Base-by-base conservation (phyloP, 352 stramenopile genomes). In the Pythium phragmitis region DNA sequence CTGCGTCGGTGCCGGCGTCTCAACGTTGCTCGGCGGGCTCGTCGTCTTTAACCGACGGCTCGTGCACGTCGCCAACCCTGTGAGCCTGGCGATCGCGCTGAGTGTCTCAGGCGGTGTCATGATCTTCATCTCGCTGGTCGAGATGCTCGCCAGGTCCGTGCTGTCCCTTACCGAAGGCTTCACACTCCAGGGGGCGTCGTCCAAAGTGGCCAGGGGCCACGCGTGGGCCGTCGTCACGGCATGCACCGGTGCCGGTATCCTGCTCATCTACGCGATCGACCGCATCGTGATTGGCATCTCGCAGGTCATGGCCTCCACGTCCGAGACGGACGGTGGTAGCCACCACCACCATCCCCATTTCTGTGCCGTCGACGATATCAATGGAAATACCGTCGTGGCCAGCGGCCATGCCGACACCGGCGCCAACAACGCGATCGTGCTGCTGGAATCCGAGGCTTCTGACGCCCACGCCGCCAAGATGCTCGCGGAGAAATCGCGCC, bases 201-300 rank as follows among this genome's bases (percentile, higher is more conserved):
- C 21, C 21, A 21, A 21, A 21, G 21, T 69, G 0, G 69, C 72
- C 13, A 59, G 36, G 7, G 73, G 75, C 11, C 74, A 88, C 36
- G 86, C 77, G 0, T 96, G 94, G 74, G 67, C 96, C 26, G 79
- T 79, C 58, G 80, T 87, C 7, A 97, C 91, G 2, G 56, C 81
- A 4, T 96, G 77, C 71, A 96, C 98, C 72, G 96, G 92, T 68
- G 75, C 59, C 16, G 93, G 91, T 51, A 89, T 97, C 14, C 28
- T 60, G 3, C 50, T 87, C n/a, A 82, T 86, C 61, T 85, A 85
- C 67, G 52, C 52, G 17, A 70, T 85, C 50, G 76, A 86, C 43
- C 16, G 49, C 1, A 58, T 87, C 23, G 73, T 84, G 4, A 74
- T 34, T 11, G 21, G 21, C 21, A 21, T 21, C 21, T n/a, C n/a